These are phyloP conservation scores for Puccinia horiana DNA, from an alignment of 1,284 basidiomycete genomes.

Conservation along the genomic window DNA sequence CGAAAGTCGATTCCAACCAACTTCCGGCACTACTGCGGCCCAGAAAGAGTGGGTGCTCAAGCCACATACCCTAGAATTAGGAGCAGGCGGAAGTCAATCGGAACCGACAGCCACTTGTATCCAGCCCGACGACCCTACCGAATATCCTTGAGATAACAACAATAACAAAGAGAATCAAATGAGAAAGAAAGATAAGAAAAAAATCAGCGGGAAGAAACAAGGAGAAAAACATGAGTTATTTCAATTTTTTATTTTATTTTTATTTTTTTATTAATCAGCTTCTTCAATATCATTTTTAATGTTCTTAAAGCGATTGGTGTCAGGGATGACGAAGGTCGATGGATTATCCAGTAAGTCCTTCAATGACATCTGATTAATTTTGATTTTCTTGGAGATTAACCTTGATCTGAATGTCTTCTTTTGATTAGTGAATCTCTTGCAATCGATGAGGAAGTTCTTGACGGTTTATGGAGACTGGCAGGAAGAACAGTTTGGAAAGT, in stretches of 20 bases:
- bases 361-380: background rate
- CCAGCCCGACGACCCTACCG: no score
- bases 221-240: no score
- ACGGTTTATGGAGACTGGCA: background rate
- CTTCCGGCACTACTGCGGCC: no score
- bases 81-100: no score
- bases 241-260: no score
- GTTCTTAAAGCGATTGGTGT: background rate
- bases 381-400: background rate
- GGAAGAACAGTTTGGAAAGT: background rate
- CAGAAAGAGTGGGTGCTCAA: no score
- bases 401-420: background rate
- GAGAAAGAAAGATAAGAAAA: background rate
- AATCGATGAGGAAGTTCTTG: background rate
- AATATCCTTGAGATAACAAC: no score
- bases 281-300: background rate
- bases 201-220: background rate
- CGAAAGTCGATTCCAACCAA: no score
- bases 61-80: no score
- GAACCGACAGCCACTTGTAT: no score
- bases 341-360: background rate
- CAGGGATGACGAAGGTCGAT: background rate
- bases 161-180: background rate
- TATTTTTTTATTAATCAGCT: background rate
- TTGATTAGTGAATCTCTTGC: background rate